phyloP scores from a whole-genome alignment of 345 rosid species.

The Brassica incana region DNA sequence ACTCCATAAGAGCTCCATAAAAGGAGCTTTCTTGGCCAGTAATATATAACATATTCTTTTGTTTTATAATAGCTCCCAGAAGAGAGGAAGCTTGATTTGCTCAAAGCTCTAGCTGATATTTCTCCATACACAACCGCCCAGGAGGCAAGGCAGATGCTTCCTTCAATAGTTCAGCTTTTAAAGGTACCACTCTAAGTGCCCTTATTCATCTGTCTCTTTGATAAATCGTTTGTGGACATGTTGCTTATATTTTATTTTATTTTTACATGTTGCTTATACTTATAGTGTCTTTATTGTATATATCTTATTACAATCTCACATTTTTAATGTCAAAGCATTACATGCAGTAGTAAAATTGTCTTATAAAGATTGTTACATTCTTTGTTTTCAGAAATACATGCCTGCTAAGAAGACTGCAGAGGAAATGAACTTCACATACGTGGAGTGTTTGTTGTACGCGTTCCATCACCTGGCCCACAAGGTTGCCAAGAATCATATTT shows the following conservation, averaged over 20 bases:
- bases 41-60: slow-evolving; percentile 6
- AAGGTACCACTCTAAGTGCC: slow-evolving; percentile 53
- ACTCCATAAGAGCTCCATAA: background rate
- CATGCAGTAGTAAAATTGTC: background rate
- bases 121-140: slow-evolving; percentile 87
- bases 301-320: background rate
- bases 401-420: slow-evolving; percentile 87
- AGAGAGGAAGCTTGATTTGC: slow-evolving; percentile 93
- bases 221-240: background rate
- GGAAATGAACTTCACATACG: slow-evolving; percentile 92
- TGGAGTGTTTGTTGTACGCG: slow-evolving; percentile 84
- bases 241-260: too few relatives aligned
- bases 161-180: slow-evolving; percentile 79
- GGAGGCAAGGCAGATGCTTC: slow-evolving; percentile 92
- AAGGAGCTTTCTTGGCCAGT: slow-evolving; percentile 1
- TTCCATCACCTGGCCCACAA: slow-evolving; percentile 93
- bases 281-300: background rate
- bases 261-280: background rate
- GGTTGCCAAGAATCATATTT: slow-evolving; percentile 45
- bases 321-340: background rate
- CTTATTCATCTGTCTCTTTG: background rate
- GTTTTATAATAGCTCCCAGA: slow-evolving; percentile 71
- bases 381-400: slow-evolving; percentile 74
- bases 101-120: slow-evolving; percentile 88
- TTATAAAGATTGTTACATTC: slow-evolving; percentile 10